Conservation (phyloP, 2,329 filamentous ascomycete species). For the Pyrenochaeta sp. region DNA sequence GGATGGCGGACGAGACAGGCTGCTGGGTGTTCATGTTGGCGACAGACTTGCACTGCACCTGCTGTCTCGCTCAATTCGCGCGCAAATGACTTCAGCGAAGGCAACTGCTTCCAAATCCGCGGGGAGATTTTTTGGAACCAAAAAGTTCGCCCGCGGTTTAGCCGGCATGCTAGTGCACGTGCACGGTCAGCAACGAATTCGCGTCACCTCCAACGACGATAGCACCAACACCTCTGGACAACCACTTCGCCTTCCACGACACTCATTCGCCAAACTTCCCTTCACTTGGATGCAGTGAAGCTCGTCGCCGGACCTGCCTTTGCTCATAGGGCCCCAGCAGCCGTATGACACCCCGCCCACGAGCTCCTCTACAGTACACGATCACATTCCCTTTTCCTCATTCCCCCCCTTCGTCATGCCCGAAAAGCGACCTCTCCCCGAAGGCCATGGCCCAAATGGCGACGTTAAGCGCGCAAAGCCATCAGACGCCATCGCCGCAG, state of each 20-base stretch:
- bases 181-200: constrained; percentile 6
- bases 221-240: constrained; percentile 5
- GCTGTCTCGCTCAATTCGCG: constrained; percentile 17
- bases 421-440: constrained; percentile 55
- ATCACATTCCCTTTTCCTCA: constrained; percentile 7
- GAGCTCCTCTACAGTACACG: constrained; percentile 8
- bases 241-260: not conserved
- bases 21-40: constrained; percentile 63
- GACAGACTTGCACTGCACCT: constrained; percentile 19
- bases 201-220: constrained; percentile 23
- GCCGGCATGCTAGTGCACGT: constrained; percentile 30
- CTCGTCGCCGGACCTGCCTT: not conserved
- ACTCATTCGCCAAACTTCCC: not conserved
- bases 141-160: constrained; percentile 40
- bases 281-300: constrained; percentile 1
- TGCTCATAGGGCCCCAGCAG: not conserved
- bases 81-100: constrained; percentile 19
- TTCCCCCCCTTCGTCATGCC: constrained; percentile 40
- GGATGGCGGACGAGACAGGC: constrained; percentile 83
- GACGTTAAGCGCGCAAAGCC: constrained; percentile 53
- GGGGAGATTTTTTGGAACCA: constrained; percentile 42
- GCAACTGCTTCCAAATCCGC: constrained; percentile 23
- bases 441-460: constrained; percentile 38
- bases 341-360: not conserved
- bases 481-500: constrained; percentile 38